Evolutionary conservation across 1,284 basidiomycete genomes (phyloP), one percentile per base, ranked within the genome.

Genomic region (Rhodotorula sp.): DNA sequence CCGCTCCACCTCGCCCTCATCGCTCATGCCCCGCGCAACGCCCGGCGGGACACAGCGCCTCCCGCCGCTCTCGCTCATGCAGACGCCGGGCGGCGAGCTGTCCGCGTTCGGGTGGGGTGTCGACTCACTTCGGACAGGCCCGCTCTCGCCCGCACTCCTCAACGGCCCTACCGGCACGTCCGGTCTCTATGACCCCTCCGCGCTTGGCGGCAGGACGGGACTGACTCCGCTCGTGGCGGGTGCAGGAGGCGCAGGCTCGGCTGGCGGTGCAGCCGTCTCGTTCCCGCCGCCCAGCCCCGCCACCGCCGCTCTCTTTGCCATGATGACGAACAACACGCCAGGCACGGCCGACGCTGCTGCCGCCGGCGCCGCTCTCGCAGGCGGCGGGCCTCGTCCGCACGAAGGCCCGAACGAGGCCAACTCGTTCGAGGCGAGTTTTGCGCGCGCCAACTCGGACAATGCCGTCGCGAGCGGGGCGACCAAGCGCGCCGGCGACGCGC

Each of bases 61-160:
- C 36, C 65, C 65, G 21, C 72, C 72, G n/a, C 61, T 74, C 22
- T 57, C 69, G 39, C 73, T 46, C 61, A 72, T 69, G 67, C 70
- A 71, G 51, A 66, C 68, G 17, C 69, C 71, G 15, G 63, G 68
- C 3, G 68, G 64, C 39, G 78, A 74, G 37, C 61, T 78, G 39
- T 36, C 69, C 8, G 59, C 69, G 70, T 93, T 91, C 80, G 84
- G 86, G 55, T 95, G 93, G 91, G 86, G 84, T 34, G 89, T 89
- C 53, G 86, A 86, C 81, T 94, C 92, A 1, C 87, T 97, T 41
- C 88, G 95, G 59, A 87, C 92, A 0, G 95, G 95, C 10, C 95
- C 94, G 1, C 88, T 97, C 53, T 93, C 91, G 13, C 94, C 95
- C 51, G 94, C 95, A 70, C 96, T 97, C 91, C 89, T 97, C 70